Evolutionary conservation across 306 rosid genomes (phyloP), one percentile per base, ranked within the genome.

Genomic region (Cicer judaicum): DNA sequence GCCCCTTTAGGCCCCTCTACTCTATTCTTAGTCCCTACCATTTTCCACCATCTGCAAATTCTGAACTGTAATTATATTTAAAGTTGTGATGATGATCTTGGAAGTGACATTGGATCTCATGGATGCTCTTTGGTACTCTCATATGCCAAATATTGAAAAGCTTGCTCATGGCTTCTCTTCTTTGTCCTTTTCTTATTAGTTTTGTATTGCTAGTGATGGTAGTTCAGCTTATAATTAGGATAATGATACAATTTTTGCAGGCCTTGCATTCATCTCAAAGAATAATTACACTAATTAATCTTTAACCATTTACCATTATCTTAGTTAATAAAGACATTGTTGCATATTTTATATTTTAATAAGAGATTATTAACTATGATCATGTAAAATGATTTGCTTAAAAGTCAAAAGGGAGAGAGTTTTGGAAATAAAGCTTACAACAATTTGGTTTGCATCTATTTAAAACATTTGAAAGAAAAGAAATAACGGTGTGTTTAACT

Each of bases 21-120:
- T 73, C 81, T 68, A 75, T 78, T 72, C 78, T 61, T 78, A 79
- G 82, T 76, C 87, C 87, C 91, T 85, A 81, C 91, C 85, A 83
- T 68, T 79, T 74, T 82, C 73, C 85, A 75, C 78, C 79, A 78
- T 73, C 79, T 39, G 68, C 70, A 24, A 64, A 44, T 67, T 41
- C 83, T 64, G 44, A 66, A 78, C 85, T 70, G 84, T 82, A 73
- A 86, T 80, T 38, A 24, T 24, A 24, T 2, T 24, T 24, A 24
- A 72, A 82, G 56, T 71, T 79, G 73, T 54, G 48, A 79, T 81
- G 52, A 85, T 77, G 77, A 48, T 64, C 74, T 24, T 84, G 53
- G 69, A 76, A 68, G 72, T 84, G 78, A 56, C 88, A 83, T 74
- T 64, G 39, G 74, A 84, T 77, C 70, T 80, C 85, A 70, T 71